A percentile compares a stretch with the other conserved stretches of the same genome.
These are phyloP conservation scores for Malus hybrid DNA, from an alignment of 331 rosid genomes.

Conservation along the genomic window DNA sequence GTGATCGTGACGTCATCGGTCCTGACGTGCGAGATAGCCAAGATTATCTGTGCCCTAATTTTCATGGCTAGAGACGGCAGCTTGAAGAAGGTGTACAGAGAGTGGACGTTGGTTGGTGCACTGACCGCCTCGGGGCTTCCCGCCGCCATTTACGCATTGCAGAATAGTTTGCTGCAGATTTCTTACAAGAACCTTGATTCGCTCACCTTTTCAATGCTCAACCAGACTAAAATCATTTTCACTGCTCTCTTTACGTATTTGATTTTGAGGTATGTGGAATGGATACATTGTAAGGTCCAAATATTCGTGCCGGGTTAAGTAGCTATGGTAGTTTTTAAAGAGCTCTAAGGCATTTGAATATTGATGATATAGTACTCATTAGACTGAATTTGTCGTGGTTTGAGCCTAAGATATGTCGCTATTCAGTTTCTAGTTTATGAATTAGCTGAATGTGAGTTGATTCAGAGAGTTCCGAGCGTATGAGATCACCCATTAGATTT, in stretches of 20 bases:
- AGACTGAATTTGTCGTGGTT: background rate
- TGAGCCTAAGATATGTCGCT: background rate
- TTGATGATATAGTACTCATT: background rate
- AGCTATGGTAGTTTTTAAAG: background rate
- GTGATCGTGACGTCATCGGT: slow-evolving; percentile 94
- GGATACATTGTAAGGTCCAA: background rate
- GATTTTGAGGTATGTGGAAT: slow-evolving; percentile 57
- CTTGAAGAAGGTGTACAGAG: slow-evolving; percentile 47
- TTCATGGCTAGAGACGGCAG: slow-evolving; percentile 79
- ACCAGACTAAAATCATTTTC: slow-evolving; percentile 86
- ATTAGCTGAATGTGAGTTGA: background rate
- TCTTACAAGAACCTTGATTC: slow-evolving; percentile 94
- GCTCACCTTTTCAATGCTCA: slow-evolving; percentile 86
- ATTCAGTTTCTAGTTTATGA: background rate
- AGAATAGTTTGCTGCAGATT: slow-evolving; percentile 92
- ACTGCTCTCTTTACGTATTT: slow-evolving; percentile 80
- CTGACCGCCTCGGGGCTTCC: slow-evolving; percentile 95
- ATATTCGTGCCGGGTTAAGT: background rate
- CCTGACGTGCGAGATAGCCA: slow-evolving; percentile 72
- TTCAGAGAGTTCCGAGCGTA: background rate
- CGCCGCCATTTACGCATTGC: slow-evolving; percentile 89
- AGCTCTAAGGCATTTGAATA: background rate
- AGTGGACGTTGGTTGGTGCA: slow-evolving; percentile 85
- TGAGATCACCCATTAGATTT: background rate
- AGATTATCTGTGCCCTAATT: slow-evolving; percentile 70